A percentile compares a stretch with the other conserved stretches of the same genome.
These are phyloP conservation scores for Colletotrichum sp. DNA, from an alignment of 2,329 filamentous ascomycete genomes.

Conservation along the genomic window DNA sequence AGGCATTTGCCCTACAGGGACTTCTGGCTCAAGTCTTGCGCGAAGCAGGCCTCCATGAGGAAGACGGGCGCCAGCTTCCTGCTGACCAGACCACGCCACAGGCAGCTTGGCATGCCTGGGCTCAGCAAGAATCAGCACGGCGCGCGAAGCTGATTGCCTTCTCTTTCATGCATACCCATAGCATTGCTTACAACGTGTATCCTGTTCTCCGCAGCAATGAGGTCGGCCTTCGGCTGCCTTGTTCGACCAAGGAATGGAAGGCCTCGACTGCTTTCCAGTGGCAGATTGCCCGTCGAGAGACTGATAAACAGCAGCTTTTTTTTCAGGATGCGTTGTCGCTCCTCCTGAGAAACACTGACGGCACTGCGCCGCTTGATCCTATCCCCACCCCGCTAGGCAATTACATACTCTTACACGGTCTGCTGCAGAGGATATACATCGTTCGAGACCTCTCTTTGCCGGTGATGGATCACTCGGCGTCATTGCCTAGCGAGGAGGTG, in stretches of 20 bases:
- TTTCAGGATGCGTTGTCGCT: slow-evolving; percentile 40
- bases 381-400: slow-evolving; percentile 41
- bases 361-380: slow-evolving; percentile 31
- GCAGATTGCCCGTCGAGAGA: slow-evolving; percentile 29
- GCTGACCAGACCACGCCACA: slow-evolving; percentile 11
- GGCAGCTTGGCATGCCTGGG: slow-evolving; percentile 33
- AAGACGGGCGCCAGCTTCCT: not conserved
- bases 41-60: slow-evolving; percentile 35
- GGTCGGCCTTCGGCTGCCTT: slow-evolving; percentile 36
- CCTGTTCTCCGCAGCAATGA: slow-evolving; percentile 40
- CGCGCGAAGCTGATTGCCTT: slow-evolving; percentile 41
- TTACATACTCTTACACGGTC: slow-evolving; percentile 39
- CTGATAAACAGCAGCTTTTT: slow-evolving; percentile 34
- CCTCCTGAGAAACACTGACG: slow-evolving; percentile 31
- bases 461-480: slow-evolving; percentile 32
- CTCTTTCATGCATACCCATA: slow-evolving; percentile 41
- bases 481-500: slow-evolving; percentile 36
- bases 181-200: slow-evolving; percentile 41
- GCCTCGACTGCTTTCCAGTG: slow-evolving; percentile 32
- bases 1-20: slow-evolving; percentile 36
- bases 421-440: slow-evolving; percentile 41
- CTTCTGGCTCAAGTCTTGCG: slow-evolving; percentile 36
- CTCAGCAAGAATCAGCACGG: slow-evolving; percentile 33
- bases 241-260: slow-evolving; percentile 40
- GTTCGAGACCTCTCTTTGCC: slow-evolving; percentile 40